Percentiles rank a stretch among this genome's conserved stretches.
These are phyloP conservation scores for Tricholoma furcatifolium DNA, from an alignment of 768 basidiomycete genomes.

Conservation along the genomic window DNA sequence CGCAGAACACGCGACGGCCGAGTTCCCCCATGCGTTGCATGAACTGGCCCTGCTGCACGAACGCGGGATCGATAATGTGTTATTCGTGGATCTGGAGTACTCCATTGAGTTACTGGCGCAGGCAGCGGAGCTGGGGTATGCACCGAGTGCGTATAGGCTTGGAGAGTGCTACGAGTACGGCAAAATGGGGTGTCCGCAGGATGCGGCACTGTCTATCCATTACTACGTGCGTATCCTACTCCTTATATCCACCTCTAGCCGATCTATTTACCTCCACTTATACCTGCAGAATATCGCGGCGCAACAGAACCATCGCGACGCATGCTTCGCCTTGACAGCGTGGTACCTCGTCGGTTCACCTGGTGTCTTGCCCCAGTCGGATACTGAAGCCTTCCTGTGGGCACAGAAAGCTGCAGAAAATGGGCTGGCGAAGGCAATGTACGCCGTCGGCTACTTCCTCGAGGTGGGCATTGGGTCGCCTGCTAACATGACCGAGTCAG, in stretches of 20 bases:
- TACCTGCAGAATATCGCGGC: constrained; percentile 89
- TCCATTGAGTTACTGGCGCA: constrained; percentile 92
- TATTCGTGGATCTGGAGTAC: constrained; percentile 97
- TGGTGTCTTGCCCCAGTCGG: constrained; percentile 95
- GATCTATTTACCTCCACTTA: constrained; percentile 11
- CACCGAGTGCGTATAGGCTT: constrained; percentile 91
- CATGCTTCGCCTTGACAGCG: constrained; percentile 96
- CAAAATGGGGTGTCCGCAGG: constrained; percentile 97
- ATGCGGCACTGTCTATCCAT: constrained; percentile 95
- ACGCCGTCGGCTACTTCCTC: constrained; percentile 95
- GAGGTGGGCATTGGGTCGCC: constrained; percentile 55
- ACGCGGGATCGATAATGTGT: constrained; percentile 95
- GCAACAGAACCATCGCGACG: constrained; percentile 94
- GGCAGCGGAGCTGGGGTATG: constrained; percentile 94
- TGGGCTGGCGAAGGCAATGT: constrained; percentile 94
- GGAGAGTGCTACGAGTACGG: constrained; percentile 99
- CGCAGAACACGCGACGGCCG: constrained; percentile 90
- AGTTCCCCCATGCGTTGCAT: constrained; percentile 95
- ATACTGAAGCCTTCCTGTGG: constrained; percentile 98
- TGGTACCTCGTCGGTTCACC: constrained; percentile 99
- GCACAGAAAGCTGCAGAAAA: constrained; percentile 92
- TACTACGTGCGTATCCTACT: constrained; percentile 81
- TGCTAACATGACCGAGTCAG: constrained; percentile 11
- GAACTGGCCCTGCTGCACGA: constrained; percentile 93
- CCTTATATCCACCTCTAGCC: constrained; percentile 2